A percentile compares a stretch with the other conserved stretches of the same genome.
Evolutionary conservation across 2,329 filamentous ascomycete species (phyloP).

Genomic region (Trichoderma sp.): DNA sequence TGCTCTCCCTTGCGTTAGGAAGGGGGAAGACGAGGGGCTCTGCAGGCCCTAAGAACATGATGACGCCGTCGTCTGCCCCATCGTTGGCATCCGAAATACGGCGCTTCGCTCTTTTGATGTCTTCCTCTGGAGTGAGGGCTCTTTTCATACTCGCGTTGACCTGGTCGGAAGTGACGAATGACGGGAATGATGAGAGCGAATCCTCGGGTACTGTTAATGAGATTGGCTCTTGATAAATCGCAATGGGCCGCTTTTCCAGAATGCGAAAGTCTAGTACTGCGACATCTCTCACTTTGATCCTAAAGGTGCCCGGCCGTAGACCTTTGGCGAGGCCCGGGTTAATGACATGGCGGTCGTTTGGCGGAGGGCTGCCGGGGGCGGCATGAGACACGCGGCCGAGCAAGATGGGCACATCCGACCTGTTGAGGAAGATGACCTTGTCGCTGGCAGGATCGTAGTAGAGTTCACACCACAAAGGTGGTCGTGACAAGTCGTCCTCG

Average conservation of each 20-base stretch:
- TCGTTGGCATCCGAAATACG: conserved; percentile 35
- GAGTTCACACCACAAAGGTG: conserved; percentile 56
- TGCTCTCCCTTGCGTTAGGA: conserved; percentile 45
- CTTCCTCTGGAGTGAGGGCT: conserved; percentile 44
- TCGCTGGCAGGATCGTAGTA: conserved; percentile 60
- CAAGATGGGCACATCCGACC: conserved; percentile 52
- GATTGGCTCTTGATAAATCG: conserved; percentile 35
- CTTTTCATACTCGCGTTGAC: conserved; percentile 48
- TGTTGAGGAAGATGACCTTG: conserved; percentile 55
- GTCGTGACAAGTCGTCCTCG: conserved; percentile 41
- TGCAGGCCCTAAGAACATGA: conserved; percentile 52
- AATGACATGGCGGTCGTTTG: conserved; percentile 44
- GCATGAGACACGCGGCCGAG: conserved; percentile 46
- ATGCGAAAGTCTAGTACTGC: conserved; percentile 58
- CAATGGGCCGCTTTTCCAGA: conserved; percentile 51
- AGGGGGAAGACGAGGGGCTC: conserved; percentile 52
- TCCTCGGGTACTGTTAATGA: conserved; percentile 27
- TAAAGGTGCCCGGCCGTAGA: conserved; percentile 54
- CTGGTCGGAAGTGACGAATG: conserved; percentile 33
- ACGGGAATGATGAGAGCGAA: conserved; percentile 25
- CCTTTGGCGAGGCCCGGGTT: conserved; percentile 45
- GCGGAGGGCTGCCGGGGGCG: conserved; percentile 35
- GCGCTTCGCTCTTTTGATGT: conserved; percentile 43
- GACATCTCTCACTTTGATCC: conserved; percentile 48
- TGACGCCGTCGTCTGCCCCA: conserved; percentile 47